Base-by-base conservation (phyloP, 179 eudicot species). In the Silene coronaria region DNA sequence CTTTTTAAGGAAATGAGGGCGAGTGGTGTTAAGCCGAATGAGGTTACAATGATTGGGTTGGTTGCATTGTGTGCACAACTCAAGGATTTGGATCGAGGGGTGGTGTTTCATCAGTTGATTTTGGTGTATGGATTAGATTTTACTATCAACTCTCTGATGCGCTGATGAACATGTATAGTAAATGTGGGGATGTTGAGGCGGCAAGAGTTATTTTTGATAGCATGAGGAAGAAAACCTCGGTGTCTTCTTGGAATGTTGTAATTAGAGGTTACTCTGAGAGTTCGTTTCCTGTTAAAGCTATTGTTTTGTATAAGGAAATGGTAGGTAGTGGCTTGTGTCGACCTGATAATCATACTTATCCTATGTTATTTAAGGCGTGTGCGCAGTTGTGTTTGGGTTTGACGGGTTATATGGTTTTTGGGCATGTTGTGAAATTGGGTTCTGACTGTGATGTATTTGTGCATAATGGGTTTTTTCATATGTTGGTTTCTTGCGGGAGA, bases 301-400 rank as follows among this genome's bases (percentile, higher is more conserved):
- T 91, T 23, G 42, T 73, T 12, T 81, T 91, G 86, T 91, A 90
- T 75, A 85, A 79, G 73, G 77, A 84, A 28, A 90, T 93, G 93
- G 76, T 90, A 71, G 24, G 34, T 14, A 61, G 17, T 75, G 74
- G 80, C 30, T 75, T 60, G 19, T 83, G 75, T 38, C 69, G 81
- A 55, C 97, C 96, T 0, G 96, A 94, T 84, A 80, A 89, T 74
- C 87, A 85, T 84, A 89, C 94, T 27, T 94, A 76, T 74, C 96
- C 95, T 72, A 78, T 90, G 81, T 65, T 94, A 85, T 84, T 92
- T 77, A 91, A 84, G 68, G 73, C 75, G 27, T 90, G 91, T 79
- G 91, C 87, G 28, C 79, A 87, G 0, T 79, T 89, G 62, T 64
- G 30, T n/a, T 80, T 77, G 59, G 16, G 23, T 70, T 70, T 34